Evolutionary conservation across 179 eudicot genomes (phyloP).

Genomic region (Heliamphora pulchella): DNA sequence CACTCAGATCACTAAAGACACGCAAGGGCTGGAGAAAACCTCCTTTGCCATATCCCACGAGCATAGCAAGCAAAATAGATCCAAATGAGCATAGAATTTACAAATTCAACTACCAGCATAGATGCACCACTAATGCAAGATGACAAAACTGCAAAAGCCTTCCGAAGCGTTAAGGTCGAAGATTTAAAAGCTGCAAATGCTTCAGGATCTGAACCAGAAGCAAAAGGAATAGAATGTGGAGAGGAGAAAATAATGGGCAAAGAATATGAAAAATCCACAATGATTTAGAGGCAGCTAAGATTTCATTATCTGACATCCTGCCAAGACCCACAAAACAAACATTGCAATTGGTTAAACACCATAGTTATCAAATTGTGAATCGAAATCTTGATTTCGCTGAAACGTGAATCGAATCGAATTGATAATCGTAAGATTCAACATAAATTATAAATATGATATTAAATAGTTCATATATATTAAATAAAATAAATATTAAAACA

Average conservation of each 20-base stretch:
- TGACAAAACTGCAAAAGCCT: neutral
- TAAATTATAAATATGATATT: no score
- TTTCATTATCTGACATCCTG: slow-evolving; percentile 20
- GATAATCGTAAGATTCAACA: no score
- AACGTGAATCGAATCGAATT: no score
- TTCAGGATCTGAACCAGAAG: slow-evolving; percentile 16
- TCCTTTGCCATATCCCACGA: slow-evolving; percentile 5
- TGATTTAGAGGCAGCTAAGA: slow-evolving; percentile 17
- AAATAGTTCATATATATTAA: no score
- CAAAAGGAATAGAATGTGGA: slow-evolving; percentile 1
- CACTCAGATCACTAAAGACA: slow-evolving; percentile 12
- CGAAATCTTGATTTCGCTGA: no score
- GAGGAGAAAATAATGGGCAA: slow-evolving; percentile 8
- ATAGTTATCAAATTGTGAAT: no score
- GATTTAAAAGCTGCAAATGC: slow-evolving; percentile 10
- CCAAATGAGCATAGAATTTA: slow-evolving; percentile 18
- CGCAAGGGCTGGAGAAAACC: slow-evolving; percentile 6
- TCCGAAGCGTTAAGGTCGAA: neutral
- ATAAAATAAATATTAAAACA: no score
- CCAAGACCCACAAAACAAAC: slow-evolving; percentile 18
- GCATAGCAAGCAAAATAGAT: slow-evolving; percentile 14
- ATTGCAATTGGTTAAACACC: slow-evolving; percentile 16
- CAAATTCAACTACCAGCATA: slow-evolving; percentile 10
- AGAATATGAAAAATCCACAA: slow-evolving; percentile 20
- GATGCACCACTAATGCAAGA: slow-evolving; percentile 16